Evolutionary conservation across 2,329 filamentous ascomycete species (phyloP).

Genomic region (Lasiodiplodia sp.): DNA sequence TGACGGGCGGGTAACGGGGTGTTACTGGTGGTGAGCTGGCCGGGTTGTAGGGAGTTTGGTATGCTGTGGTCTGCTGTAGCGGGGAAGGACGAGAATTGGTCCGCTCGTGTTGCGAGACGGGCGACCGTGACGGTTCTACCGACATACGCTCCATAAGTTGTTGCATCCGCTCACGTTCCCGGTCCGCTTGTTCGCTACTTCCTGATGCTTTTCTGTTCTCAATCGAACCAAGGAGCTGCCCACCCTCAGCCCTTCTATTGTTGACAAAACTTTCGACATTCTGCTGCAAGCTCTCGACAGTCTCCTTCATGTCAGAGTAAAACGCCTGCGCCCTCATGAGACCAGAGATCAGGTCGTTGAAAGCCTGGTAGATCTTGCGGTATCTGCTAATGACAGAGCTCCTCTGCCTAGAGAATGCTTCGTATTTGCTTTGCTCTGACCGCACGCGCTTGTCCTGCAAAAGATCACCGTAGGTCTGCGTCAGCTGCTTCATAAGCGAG

Average conservation of each 20-base stretch:
- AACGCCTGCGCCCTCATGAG: constrained; percentile 88
- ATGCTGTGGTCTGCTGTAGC: constrained; percentile 50
- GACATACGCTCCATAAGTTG: constrained; percentile 96
- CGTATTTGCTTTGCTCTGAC: constrained; percentile 94
- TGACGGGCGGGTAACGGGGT: constrained; percentile 49
- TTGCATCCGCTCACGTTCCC: constrained; percentile 84
- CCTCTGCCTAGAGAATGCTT: constrained; percentile 82
- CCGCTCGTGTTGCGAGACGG: constrained; percentile 24
- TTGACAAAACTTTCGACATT: constrained; percentile 98
- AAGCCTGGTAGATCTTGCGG: constrained; percentile 90
- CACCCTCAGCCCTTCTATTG: constrained; percentile 89
- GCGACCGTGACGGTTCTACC: constrained; percentile 64
- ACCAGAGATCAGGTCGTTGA: constrained; percentile 86
- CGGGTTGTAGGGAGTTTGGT: constrained; percentile 61
- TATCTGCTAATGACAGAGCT: constrained; percentile 84
- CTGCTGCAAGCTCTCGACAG: constrained; percentile 87
- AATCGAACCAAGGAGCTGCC: constrained; percentile 86
- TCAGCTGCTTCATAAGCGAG: constrained; percentile 93
- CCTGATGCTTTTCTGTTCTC: constrained; percentile 76
- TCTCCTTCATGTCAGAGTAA: constrained; percentile 96
- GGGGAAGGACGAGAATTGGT: constrained; percentile 45
- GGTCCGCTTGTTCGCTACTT: constrained; percentile 69
- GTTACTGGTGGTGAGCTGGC: constrained; percentile 56
- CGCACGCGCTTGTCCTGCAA: constrained; percentile 93
- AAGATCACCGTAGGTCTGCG: constrained; percentile 82